Percentiles rank a stretch among this genome's conserved stretches.
Evolutionary conservation across 2,329 filamentous ascomycete genomes (phyloP).

Genomic region (Sphaerulina vaccinii): DNA sequence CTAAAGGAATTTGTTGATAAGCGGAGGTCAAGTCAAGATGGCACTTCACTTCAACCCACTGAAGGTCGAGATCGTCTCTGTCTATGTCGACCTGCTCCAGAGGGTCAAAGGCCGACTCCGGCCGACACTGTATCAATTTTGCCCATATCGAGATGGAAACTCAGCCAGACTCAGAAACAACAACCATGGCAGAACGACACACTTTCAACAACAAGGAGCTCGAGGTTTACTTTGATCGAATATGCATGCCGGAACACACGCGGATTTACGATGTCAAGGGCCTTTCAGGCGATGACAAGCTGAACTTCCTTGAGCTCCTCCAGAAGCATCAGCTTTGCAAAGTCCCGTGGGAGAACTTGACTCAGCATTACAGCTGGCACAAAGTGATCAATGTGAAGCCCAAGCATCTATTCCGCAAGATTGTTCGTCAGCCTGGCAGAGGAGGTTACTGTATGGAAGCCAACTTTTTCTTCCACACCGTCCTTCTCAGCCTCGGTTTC

Average conservation of each 20-base stretch:
- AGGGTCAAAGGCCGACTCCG: too few relatives aligned
- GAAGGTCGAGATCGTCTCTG: too few relatives aligned
- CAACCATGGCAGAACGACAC: constrained; percentile 14
- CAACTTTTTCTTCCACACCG: constrained; percentile 52
- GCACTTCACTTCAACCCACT: too few relatives aligned
- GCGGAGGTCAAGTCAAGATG: too few relatives aligned
- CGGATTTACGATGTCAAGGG: constrained; percentile 23
- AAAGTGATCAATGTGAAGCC: constrained; percentile 51
- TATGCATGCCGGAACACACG: constrained; percentile 26
- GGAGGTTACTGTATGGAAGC: constrained; percentile 56
- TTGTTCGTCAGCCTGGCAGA: constrained; percentile 46
- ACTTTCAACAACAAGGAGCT: constrained; percentile 23
- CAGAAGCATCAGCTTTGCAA: constrained; percentile 44
- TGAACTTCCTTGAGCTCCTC: constrained; percentile 29
- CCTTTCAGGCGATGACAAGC: constrained; percentile 21
- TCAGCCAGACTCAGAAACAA: not conserved
- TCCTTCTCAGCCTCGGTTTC: constrained; percentile 55
- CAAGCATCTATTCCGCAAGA: constrained; percentile 53
- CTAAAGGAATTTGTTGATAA: too few relatives aligned
- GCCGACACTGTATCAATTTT: not conserved
- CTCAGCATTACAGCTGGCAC: constrained; percentile 54
- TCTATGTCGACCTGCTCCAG: too few relatives aligned
- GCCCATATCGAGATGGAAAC: not conserved
- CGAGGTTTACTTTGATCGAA: constrained; percentile 31
- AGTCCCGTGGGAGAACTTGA: constrained; percentile 59